Evolutionary conservation across 108 stramenopile genomes (phyloP), one percentile per base, ranked within the genome.

Genomic region (Aurantiochytrium sp.): DNA sequence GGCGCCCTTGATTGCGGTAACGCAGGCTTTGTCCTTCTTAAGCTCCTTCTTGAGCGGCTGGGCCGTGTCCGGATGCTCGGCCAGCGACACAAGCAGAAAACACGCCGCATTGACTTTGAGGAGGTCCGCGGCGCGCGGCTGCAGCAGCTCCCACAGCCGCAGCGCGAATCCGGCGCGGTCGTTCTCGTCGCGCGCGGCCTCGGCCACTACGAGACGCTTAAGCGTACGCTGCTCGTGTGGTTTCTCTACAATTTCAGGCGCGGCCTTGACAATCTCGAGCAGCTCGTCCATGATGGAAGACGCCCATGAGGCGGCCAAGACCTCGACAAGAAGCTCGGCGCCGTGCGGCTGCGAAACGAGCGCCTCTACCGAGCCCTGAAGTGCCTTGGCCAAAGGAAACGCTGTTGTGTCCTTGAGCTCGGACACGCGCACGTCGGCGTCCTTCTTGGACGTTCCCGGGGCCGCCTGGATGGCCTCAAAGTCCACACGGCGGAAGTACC

Each of bases 271-370:
- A 1, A 48, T 24, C 30, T 81, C 45, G 42, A 81, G 73, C 21
- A 81, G 42, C 39, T 81, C 73, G 6, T 41, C 73, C 73, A 81
- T 48, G 27, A 81, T 6, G 6, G 39, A 41, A 17, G 73, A 48
- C n/a, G 73, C 73, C 73, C 73, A 81, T 6, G 73, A 81, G 45
- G 73, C 73, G 19, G 42, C 39, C 42, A 81, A 6, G 45, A 81
- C 73, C 45, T 81, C 73, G 42, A 48, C 30, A 12, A 81, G 45
- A 48, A 81, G 73, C 39, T 81, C 73, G 6, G 73, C 73, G 4
- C 42, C 73, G 6, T 48, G 39, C 45, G 27, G 42, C 6, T 41
- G 39, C 19, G n/a, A 12, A 17, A 81, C 10, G 12, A 37, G 10
- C 10, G n/a, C 42, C 27, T 48, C 42, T 8, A 81, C 73, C 27